These are phyloP conservation scores for Plasmodiophora brassicae DNA, from an alignment of 208 protist species.

Conservation along the genomic window DNA sequence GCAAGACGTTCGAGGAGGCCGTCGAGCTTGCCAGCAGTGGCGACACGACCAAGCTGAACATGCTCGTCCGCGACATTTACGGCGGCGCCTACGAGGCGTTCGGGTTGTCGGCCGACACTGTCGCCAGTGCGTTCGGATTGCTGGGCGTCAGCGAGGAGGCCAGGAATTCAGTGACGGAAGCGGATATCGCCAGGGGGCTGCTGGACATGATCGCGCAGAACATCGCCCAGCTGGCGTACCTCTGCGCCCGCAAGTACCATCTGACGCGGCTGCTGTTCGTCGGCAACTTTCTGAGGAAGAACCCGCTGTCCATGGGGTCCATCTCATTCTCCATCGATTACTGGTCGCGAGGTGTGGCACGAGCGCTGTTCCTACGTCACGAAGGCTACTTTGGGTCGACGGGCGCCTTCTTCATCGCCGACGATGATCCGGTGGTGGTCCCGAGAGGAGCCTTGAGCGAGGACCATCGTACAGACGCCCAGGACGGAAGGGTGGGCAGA, in stretches of 20 bases:
- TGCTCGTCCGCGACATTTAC: constrained; percentile 57
- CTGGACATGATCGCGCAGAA: constrained; percentile 32
- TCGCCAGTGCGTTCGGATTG: constrained; percentile 51
- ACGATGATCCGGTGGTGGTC: too few species aligned
- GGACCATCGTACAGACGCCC: too few species aligned
- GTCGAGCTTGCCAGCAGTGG: constrained; percentile 39
- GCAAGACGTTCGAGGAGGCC: constrained; percentile 40
- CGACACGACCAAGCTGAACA: constrained; percentile 46
- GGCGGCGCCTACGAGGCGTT: constrained; percentile 44
- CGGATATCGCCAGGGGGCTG: constrained; percentile 1
- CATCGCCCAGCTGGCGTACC: constrained; percentile 26
- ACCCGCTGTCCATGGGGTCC: not conserved
- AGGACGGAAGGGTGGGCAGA: too few species aligned
- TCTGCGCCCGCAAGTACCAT: not conserved
- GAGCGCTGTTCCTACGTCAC: not conserved
- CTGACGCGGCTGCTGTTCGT: not conserved
- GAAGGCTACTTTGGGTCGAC: constrained; percentile 24
- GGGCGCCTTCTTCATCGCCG: constrained; percentile 5
- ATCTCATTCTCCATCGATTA: constrained; percentile 32
- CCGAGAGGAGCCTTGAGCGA: too few species aligned
- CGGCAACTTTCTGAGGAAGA: constrained; percentile 24
- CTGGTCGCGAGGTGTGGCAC: not conserved
- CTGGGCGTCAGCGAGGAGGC: not conserved
- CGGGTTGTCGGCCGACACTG: constrained; percentile 37
- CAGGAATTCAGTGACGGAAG: not conserved